Conservation (phyloP, 2,329 filamentous ascomycete species). For the Lanzia echinophila region DNA sequence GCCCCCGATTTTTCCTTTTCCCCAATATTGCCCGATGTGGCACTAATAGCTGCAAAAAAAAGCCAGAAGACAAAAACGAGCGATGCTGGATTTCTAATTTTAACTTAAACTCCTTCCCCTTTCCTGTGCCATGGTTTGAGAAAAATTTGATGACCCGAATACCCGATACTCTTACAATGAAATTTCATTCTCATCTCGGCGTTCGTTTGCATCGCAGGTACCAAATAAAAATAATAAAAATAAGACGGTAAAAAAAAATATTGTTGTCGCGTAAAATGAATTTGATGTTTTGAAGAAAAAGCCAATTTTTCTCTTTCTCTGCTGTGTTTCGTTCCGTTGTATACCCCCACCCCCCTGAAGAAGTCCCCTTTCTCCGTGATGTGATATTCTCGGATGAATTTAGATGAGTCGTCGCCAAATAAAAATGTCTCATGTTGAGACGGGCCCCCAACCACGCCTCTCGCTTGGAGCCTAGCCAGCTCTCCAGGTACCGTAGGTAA, state of each 20-base stretch:
- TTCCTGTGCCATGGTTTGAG: not conserved
- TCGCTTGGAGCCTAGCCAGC: too few species aligned
- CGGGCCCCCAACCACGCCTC: too few species aligned
- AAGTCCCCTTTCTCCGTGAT: too few species aligned
- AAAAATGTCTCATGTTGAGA: too few species aligned
- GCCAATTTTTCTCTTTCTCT: too few species aligned
- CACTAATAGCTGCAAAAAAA: not conserved
- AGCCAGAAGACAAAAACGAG: not conserved
- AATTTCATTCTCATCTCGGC: slow-evolving; percentile 5
- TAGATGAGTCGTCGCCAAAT: too few species aligned
- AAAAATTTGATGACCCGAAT: not conserved
- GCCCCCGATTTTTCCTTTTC: not conserved
- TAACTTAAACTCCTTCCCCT: not conserved
- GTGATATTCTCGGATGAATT: too few species aligned
- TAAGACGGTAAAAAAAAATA: not conserved
- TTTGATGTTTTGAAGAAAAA: too few species aligned
- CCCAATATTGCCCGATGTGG: not conserved
- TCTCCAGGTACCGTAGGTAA: too few species aligned
- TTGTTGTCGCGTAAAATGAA: not conserved
- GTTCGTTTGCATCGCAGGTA: not conserved
- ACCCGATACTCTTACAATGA: slow-evolving; percentile 5
- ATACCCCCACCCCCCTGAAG: too few species aligned
- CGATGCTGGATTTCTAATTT: slow-evolving; percentile 1
- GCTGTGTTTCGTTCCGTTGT: too few species aligned
- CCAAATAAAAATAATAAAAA: not conserved